Evolutionary conservation across 352 stramenopile species (phyloP), one percentile per base, ranked within the genome.

Genomic region (Phytophthora podocarpi): DNA sequence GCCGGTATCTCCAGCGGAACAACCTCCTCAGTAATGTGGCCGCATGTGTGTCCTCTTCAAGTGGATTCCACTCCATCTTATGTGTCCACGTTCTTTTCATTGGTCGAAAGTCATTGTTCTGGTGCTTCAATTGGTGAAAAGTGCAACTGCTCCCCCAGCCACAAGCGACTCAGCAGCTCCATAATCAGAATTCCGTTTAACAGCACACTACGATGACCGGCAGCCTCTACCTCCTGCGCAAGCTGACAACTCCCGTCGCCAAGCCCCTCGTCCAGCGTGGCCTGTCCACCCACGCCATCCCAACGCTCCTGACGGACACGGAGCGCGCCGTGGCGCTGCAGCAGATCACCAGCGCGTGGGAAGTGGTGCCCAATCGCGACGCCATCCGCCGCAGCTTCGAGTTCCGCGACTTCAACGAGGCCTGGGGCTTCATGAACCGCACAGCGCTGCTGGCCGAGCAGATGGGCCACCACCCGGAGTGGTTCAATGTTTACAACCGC

Each of bases 401-500:
- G 57, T 97, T 97, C 56, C 64, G 66, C 41, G 84, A 96, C 61
- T 97, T 97, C 51, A 87, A 78, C 46, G 50, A 88, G 49, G 87
- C 88, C 2, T 96, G 84, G 76, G 50, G 63, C 24, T 95, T 96
- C 61, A 97, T 95, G 86, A 87, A 49, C 41, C 71, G 80, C 40
- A 72, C 74, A 16, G 88, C 88, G 30, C 67, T 89, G 47, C 66
- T 91, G 27, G 88, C 88, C 3, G 86, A 96, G 70, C 72, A 94
- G 49, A 89, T 98, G 85, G 87, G 98, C 75, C 97, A 99, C 83
- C 97, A 99, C 81, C 97, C 97, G 1, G 96, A 99, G 84, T 99
- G 97, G 97, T 98, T 97, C 73, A 99, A 99, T 71, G 96, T 99
- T 5, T 99, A 99, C 82, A 99, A 99, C 76, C 79, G 77, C 40